phyloP scores from a whole-genome alignment of 768 basidiomycete genomes.

The Suillus cothurnatus region DNA sequence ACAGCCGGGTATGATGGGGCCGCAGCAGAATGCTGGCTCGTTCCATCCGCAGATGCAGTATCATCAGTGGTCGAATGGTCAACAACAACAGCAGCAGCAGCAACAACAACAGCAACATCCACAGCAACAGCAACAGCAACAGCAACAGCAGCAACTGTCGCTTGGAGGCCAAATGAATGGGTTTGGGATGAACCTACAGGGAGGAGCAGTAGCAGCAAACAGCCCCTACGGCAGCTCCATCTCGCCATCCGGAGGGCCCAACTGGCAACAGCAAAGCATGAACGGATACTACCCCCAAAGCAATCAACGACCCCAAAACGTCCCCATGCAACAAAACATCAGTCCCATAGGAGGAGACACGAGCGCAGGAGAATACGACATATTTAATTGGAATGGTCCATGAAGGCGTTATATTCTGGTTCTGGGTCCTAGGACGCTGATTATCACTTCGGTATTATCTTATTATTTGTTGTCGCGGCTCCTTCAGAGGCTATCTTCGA shows the following conservation, averaged over 20 bases:
- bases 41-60: slow-evolving; percentile 41
- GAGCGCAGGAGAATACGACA: slow-evolving; percentile 54
- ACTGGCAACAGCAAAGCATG: slow-evolving; percentile 31
- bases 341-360: slow-evolving; percentile 43
- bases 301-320: slow-evolving; percentile 44
- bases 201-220: slow-evolving; percentile 29
- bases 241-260: slow-evolving; percentile 24
- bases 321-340: slow-evolving; percentile 51
- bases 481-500: not conserved
- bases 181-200: slow-evolving; percentile 40
- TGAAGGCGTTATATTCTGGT: slow-evolving; percentile 20
- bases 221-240: slow-evolving; percentile 29
- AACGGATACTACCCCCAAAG: slow-evolving; percentile 32
- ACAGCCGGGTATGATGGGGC: slow-evolving; percentile 32
- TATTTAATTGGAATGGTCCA: slow-evolving; percentile 60
- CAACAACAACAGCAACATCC: slow-evolving; percentile 47
- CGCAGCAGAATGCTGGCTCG: slow-evolving; percentile 21
- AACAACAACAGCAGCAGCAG: slow-evolving; percentile 55
- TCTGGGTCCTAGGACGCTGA: slow-evolving; percentile 23
- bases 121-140: slow-evolving; percentile 49
- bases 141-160: slow-evolving; percentile 35
- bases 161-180: slow-evolving; percentile 39
- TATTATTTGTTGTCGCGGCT: slow-evolving; percentile 16
- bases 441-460: slow-evolving; percentile 31
- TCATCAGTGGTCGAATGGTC: slow-evolving; percentile 53